Evolutionary conservation across 768 basidiomycete species (phyloP).

Genomic region (Lanmaoa pseudosensibilis): DNA sequence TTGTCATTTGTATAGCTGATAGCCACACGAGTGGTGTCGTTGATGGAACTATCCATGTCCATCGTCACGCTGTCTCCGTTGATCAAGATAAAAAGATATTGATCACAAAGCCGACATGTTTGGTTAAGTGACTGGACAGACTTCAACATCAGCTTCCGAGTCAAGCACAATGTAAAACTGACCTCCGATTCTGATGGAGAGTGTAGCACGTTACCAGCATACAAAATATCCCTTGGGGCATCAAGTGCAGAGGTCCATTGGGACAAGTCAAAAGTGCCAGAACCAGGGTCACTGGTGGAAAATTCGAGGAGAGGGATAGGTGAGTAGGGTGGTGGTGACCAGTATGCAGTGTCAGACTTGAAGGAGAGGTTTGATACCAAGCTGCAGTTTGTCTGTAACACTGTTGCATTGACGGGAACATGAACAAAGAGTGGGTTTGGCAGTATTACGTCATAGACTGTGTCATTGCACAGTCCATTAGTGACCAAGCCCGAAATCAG

Average conservation of each 20-base stretch:
- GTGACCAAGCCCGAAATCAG: accelerated
- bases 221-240: too few species aligned
- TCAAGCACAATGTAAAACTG: too few species aligned
- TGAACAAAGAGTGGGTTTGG: not conserved
- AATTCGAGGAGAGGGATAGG: not conserved
- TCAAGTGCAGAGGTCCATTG: too few species aligned
- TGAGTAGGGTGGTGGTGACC: too few species aligned
- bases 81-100: not conserved
- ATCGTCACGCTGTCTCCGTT: not conserved
- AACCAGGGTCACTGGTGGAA: not conserved
- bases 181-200: not conserved
- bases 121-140: not conserved
- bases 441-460: not conserved
- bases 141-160: too few species aligned
- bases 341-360: too few species aligned
- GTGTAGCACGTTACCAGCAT: not conserved
- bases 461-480: not conserved
- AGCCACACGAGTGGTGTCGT: too few species aligned
- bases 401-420: not conserved
- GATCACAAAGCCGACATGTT: not conserved
- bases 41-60: not conserved
- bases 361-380: not conserved
- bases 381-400: not conserved
- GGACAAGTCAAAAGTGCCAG: too few species aligned
- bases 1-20: too few species aligned